Evolutionary conservation across 805 yeast species (phyloP).

Genomic region (Lipomyces spencermartinsiae): DNA sequence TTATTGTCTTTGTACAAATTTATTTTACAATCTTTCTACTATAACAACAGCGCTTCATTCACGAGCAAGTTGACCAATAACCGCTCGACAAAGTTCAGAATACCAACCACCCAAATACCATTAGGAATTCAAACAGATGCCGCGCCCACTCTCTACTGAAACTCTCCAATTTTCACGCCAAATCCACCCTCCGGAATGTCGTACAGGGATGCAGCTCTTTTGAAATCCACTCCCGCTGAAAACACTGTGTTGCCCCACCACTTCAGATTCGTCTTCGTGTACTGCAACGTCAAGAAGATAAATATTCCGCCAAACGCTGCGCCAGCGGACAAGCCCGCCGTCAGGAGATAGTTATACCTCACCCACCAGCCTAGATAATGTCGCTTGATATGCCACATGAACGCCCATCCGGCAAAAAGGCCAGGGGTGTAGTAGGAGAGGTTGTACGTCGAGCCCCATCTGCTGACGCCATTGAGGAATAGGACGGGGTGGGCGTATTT

Average conservation of each 20-base stretch:
- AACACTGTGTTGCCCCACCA: constrained; percentile 71
- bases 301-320: constrained; percentile 66
- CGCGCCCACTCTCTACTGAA: background rate
- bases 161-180: constrained; percentile 47
- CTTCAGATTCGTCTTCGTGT: constrained; percentile 47
- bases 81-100: too few relatives aligned
- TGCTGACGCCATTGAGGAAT: constrained; percentile 17
- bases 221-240: constrained; percentile 31
- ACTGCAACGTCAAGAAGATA: constrained; percentile 59
- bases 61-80: too few relatives aligned
- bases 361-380: constrained; percentile 74
- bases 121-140: too few relatives aligned
- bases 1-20: too few relatives aligned
- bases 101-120: too few relatives aligned
- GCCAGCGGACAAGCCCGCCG: constrained; percentile 71
- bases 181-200: constrained; percentile 42
- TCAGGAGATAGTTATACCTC: constrained; percentile 69
- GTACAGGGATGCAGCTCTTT: constrained; percentile 29
- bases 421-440: constrained; percentile 28
- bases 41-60: too few relatives aligned
- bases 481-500: constrained; percentile 20
- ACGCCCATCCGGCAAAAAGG: constrained; percentile 53
- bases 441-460: constrained; percentile 26
- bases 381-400: constrained; percentile 63
- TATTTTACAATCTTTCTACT: too few relatives aligned